phyloP scores from a whole-genome alignment of 2,329 filamentous ascomycete species.

The Colletotrichum eremochloae region DNA sequence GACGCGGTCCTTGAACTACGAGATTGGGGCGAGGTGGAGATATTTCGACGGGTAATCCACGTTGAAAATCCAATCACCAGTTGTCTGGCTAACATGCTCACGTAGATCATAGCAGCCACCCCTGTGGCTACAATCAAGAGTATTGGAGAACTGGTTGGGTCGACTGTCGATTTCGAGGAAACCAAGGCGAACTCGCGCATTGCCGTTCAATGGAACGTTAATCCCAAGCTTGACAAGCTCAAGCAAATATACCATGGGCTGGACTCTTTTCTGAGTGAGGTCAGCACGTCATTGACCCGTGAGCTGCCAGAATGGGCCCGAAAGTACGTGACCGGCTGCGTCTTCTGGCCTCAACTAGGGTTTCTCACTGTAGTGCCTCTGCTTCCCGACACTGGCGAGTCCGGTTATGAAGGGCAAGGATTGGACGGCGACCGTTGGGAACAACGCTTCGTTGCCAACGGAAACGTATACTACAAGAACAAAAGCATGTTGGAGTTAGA shows the following conservation, averaged over 20 bases:
- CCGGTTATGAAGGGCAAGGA: constrained; percentile 73
- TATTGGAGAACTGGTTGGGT: constrained; percentile 78
- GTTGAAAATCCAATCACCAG: constrained; percentile 20
- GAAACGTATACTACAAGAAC: constrained; percentile 88
- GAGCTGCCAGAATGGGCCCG: constrained; percentile 72
- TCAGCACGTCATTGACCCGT: constrained; percentile 73
- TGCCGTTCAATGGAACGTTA: constrained; percentile 79
- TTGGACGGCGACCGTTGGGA: constrained; percentile 76
- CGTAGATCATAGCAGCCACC: constrained; percentile 70
- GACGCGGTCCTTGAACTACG: constrained; percentile 71
- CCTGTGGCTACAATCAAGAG: constrained; percentile 70
- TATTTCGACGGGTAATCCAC: constrained; percentile 65
- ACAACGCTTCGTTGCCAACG: constrained; percentile 79
- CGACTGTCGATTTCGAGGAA: constrained; percentile 83
- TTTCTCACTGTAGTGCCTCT: constrained; percentile 80
- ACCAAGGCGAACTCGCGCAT: constrained; percentile 79
- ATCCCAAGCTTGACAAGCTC: constrained; percentile 80
- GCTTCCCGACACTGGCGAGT: constrained; percentile 63
- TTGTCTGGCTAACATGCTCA: constrained; percentile 11
- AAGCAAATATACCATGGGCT: constrained; percentile 85
- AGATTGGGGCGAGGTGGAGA: constrained; percentile 63
- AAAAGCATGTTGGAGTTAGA: constrained; percentile 85
- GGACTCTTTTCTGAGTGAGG: constrained; percentile 77
- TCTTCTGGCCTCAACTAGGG: constrained; percentile 92
- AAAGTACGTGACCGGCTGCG: constrained; percentile 76